These are phyloP conservation scores for Fusarium armeniacum DNA, from an alignment of 2,329 filamentous ascomycete genomes.

Conservation along the genomic window DNA sequence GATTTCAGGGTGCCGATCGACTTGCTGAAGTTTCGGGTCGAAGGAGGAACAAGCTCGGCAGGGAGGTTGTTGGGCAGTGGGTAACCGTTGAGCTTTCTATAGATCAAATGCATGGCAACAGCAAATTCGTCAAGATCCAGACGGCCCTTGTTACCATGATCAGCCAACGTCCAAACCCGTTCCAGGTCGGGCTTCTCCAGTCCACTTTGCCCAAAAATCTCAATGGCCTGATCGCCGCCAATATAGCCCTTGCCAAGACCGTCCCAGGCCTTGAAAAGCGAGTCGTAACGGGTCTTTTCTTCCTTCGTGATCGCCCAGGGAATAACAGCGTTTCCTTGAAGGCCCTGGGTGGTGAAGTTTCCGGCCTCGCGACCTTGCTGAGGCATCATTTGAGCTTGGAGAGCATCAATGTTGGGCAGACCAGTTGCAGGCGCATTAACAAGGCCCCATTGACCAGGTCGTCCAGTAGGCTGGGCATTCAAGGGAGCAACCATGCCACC, in stretches of 20 bases:
- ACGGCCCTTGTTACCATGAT: slow-evolving; percentile 93
- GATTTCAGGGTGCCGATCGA: slow-evolving; percentile 95
- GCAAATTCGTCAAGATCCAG: slow-evolving; percentile 98
- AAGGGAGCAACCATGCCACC: slow-evolving; percentile 78
- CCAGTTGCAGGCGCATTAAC: slow-evolving; percentile 93
- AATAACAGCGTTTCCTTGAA: slow-evolving; percentile 94
- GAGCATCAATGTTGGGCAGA: slow-evolving; percentile 91
- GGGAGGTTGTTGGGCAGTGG: slow-evolving; percentile 89
- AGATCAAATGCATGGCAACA: slow-evolving; percentile 99
- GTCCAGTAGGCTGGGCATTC: slow-evolving; percentile 93
- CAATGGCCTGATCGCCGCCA: slow-evolving; percentile 90
- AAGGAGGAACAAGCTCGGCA: slow-evolving; percentile 92
- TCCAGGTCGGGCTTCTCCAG: slow-evolving; percentile 92
- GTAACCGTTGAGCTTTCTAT: slow-evolving; percentile 96
- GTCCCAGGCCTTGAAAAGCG: slow-evolving; percentile 96
- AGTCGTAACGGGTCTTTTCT: slow-evolving; percentile 96
- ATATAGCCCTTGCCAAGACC: slow-evolving; percentile 94
- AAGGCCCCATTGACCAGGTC: slow-evolving; percentile 97
- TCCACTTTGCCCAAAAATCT: slow-evolving; percentile 97
- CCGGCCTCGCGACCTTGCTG: slow-evolving; percentile 90
- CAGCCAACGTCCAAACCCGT: slow-evolving; percentile 92
- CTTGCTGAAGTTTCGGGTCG: slow-evolving; percentile 91
- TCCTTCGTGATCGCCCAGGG: slow-evolving; percentile 99
- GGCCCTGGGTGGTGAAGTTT: slow-evolving; percentile 84
- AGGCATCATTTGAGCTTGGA: slow-evolving; percentile 97